Evolutionary conservation across 768 basidiomycete genomes (phyloP), one percentile per base, ranked within the genome.

Genomic region (Mycena leptocephala): DNA sequence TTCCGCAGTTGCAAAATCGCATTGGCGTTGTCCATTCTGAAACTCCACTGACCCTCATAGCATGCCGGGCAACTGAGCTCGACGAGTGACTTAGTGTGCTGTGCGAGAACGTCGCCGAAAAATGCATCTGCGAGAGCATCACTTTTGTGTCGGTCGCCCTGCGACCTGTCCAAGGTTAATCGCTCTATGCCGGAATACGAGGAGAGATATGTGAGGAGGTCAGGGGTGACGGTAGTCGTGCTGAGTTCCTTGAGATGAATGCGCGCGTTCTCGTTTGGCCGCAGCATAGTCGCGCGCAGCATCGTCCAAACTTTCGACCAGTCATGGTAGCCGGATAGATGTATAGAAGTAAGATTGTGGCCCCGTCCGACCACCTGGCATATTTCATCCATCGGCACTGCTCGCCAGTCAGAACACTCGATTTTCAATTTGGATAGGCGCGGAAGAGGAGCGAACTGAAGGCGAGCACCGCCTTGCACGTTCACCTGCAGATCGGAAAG

Each of bases 251-350:
- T 67, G 65, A 67, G 65, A 39, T 39, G 30, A n/a, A 67, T 67
- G 4, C 24, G 55, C 14, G 55, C 16, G 6, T 16, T 56, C 5
- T 26, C 22, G 26, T 26, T 28, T 22, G 48, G 22, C 48, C 26
- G 35, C 22, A 39, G 65, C 33, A 14, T 35, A 9, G 43, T 30
- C 55, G 22, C 48, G 18, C 65, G 65, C 9, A 70, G 41, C 22
- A 70, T 28, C 8, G 55, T 70, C 68, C 68, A 70, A 13, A 59
- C 56, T 30, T 59, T 37, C 4, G 68, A 58, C 37, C 41, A 70
- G 53, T 39, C 67, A 37, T n/a, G 8, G 13, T 24, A 8, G 28
- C 68, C 68, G 7, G 39, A 8, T 2, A 70, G 68, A 28, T 33
- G 39, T 10, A 70, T 26, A 6, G 68, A 58, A 6, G 37, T 13